phyloP scores from a whole-genome alignment of 257 asterid genomes.

The Nicotiana obtusifolia region DNA sequence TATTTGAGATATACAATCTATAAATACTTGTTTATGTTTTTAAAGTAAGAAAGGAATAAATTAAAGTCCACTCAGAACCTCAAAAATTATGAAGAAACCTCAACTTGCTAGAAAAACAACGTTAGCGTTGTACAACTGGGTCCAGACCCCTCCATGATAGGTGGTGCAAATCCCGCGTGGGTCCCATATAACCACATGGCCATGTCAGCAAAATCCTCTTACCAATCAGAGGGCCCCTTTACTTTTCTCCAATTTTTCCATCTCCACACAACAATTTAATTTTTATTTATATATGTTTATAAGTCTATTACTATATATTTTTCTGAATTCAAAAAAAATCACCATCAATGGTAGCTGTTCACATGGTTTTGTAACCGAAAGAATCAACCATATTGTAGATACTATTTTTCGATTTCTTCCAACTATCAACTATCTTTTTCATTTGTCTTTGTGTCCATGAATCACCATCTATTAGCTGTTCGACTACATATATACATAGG shows the following conservation, averaged over 20 bases:
- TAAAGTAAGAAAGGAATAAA: background rate
- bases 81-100: background rate
- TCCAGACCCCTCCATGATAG: constrained; percentile 14
- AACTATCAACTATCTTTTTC: background rate
- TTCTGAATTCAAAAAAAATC: background rate
- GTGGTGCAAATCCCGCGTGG: constrained; percentile 12
- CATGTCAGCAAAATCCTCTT: constrained; percentile 22
- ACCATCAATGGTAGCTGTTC: constrained; percentile 8
- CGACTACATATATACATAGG: background rate
- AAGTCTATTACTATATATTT: background rate
- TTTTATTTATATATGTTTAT: background rate
- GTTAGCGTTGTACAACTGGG: constrained; percentile 9
- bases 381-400: background rate
- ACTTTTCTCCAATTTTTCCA: background rate
- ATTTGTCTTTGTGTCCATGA: background rate
- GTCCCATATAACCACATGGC: constrained; percentile 21
- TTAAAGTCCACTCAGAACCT: background rate
- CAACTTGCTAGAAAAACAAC: background rate
- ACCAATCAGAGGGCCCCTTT: background rate
- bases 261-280: background rate
- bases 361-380: constrained; percentile 4
- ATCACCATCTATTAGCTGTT: background rate
- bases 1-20: background rate
- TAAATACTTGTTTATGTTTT: background rate
- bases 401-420: background rate